A percentile compares a stretch with the other conserved stretches of the same genome.
These are phyloP conservation scores for Trametes versicolor DNA, from an alignment of 1,284 basidiomycete species.

Conservation along the genomic window DNA sequence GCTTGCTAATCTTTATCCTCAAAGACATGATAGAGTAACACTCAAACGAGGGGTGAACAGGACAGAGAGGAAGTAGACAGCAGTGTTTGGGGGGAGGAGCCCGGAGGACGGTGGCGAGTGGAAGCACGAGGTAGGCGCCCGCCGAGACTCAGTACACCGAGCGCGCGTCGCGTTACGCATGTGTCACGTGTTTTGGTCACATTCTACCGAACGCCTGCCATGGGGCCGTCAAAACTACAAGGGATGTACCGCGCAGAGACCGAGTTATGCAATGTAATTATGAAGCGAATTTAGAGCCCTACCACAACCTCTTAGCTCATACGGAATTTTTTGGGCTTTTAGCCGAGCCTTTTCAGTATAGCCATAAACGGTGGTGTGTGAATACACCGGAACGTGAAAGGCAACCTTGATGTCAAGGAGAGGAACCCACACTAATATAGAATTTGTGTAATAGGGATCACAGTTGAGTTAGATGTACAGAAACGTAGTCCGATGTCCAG, in stretches of 20 bases:
- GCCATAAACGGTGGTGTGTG: too few species aligned
- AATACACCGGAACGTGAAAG: too few species aligned
- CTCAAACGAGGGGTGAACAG: too few species aligned
- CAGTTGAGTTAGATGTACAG: background rate
- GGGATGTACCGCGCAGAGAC: too few species aligned
- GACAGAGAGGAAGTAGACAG: background rate
- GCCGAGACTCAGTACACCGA: background rate
- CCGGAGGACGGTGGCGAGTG: background rate
- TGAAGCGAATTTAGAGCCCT: background rate
- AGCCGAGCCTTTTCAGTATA: too few species aligned
- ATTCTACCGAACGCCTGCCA: slow-evolving; percentile 2
- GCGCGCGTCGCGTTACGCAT: slow-evolving; percentile 11
- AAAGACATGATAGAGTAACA: slow-evolving; percentile 33
- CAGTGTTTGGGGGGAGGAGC: too few species aligned
- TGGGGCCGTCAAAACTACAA: too few species aligned
- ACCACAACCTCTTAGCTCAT: too few species aligned
- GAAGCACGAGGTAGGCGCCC: too few species aligned
- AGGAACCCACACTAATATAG: too few species aligned
- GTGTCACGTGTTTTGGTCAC: slow-evolving; percentile 14
- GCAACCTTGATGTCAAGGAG: too few species aligned
- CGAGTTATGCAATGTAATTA: background rate
- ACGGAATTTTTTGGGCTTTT: too few species aligned
- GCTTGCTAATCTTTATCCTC: slow-evolving; percentile 41
- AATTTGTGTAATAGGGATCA: background rate
- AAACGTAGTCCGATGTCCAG: background rate